These are phyloP conservation scores for Boletus reticulatus DNA, from an alignment of 768 basidiomycete species.

Conservation along the genomic window DNA sequence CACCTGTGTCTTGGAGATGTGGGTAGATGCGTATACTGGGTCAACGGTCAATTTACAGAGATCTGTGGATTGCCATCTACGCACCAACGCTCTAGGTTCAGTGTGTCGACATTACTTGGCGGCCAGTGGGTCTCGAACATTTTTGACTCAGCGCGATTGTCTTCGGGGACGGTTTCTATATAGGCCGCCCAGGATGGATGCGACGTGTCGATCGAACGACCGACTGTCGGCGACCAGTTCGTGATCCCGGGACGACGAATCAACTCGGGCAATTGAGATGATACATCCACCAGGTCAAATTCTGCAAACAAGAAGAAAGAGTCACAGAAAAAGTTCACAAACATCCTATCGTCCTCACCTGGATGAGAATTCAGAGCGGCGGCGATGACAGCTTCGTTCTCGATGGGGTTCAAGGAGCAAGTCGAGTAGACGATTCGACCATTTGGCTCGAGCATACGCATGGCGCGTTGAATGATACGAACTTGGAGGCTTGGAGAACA, in stretches of 20 bases:
- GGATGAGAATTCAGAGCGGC: constrained; percentile 71
- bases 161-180: constrained; percentile 46
- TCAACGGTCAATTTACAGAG: background rate
- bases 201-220: constrained; percentile 46
- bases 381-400: constrained; percentile 95
- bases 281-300: constrained; percentile 79
- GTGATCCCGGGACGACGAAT: constrained; percentile 73
- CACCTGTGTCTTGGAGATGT: constrained; percentile 94
- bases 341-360: constrained; percentile 39
- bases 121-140: constrained; percentile 81
- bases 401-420: constrained; percentile 93
- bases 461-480: constrained; percentile 88
- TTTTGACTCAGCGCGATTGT: constrained; percentile 51
- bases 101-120: constrained; percentile 53
- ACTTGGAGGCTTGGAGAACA: constrained; percentile 68
- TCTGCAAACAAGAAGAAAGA: constrained; percentile 35
- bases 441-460: constrained; percentile 77
- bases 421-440: constrained; percentile 97
- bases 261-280: constrained; percentile 67
- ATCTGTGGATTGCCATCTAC: constrained; percentile 12
- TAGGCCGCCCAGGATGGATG: constrained; percentile 64
- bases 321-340: background rate
- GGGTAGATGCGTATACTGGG: constrained; percentile 86
- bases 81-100: constrained; percentile 75
- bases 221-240: constrained; percentile 74